phyloP scores from a whole-genome alignment of 371 early-diverging fungal genomes.

The Lichtheimia ornata region DNA sequence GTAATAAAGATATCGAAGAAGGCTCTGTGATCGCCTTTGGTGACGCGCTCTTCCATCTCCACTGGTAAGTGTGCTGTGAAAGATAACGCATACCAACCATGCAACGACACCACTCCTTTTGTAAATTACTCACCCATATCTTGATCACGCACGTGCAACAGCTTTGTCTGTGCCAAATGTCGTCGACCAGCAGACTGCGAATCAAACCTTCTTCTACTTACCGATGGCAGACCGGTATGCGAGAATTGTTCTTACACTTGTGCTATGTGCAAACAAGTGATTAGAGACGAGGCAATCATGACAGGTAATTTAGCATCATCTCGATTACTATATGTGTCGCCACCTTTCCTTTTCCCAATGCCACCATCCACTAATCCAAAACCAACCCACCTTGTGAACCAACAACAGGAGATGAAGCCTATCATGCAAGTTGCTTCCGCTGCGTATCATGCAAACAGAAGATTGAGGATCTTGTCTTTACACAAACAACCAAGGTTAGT shows the following conservation, averaged over 20 bases:
- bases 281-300: slow-evolving; percentile 86
- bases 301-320: slow-evolving; percentile 58
- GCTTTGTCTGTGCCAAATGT: slow-evolving; percentile 81
- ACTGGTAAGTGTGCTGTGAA: slow-evolving; percentile 45
- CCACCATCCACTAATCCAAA: background rate
- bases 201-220: slow-evolving; percentile 73
- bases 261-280: slow-evolving; percentile 73
- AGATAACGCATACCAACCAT: no score
- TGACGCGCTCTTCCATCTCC: slow-evolving; percentile 9
- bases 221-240: slow-evolving; percentile 82
- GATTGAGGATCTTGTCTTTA: slow-evolving; percentile 79
- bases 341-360: background rate
- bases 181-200: slow-evolving; percentile 70
- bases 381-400: background rate
- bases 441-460: slow-evolving; percentile 71
- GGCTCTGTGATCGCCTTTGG: slow-evolving; percentile 80
- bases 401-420: slow-evolving; percentile 72
- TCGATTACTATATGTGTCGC: slow-evolving; percentile 5
- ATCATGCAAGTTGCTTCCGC: slow-evolving; percentile 84
- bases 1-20: slow-evolving; percentile 67
- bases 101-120: background rate
- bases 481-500: slow-evolving; percentile 74
- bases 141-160: slow-evolving; percentile 14
- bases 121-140: background rate
- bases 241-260: slow-evolving; percentile 86